Percentiles rank a stretch among this genome's conserved stretches.
Conservation (phyloP, 73 alveolate genomes). For the Uronychia binucleata region DNA sequence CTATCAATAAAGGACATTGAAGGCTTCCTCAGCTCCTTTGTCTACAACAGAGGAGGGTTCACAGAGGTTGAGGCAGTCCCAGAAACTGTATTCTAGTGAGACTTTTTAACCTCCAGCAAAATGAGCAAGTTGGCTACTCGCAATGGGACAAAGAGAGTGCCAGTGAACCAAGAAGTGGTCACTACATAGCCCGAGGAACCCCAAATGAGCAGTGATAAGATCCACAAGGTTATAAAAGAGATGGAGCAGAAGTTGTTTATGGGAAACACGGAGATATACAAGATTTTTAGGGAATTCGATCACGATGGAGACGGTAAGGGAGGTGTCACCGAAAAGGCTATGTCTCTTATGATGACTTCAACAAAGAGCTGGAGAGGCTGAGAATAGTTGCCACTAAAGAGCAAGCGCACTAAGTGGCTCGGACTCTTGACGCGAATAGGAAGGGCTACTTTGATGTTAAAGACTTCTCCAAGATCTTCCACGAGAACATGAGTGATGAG, state of each 20-base stretch:
- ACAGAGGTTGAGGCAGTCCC: constrained; percentile 44
- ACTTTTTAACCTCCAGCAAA: constrained; percentile 14
- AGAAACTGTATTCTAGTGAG: constrained; percentile 26
- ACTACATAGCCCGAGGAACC: constrained; percentile 3
- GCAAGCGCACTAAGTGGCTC: constrained; percentile 24
- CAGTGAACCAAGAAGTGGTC: constrained; percentile 7
- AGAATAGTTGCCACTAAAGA: constrained; percentile 21
- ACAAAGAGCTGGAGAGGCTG: constrained; percentile 18
- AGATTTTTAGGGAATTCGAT: constrained; percentile 45
- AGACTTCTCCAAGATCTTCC: constrained; percentile 29
- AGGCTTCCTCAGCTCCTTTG: constrained; percentile 54
- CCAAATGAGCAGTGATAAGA: constrained; percentile 14
- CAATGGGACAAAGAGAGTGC: constrained; percentile 36
- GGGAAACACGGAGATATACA: constrained; percentile 28
- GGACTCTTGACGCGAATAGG: constrained; percentile 29
- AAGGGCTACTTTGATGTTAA: constrained; percentile 61
- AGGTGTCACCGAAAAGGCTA: not conserved
- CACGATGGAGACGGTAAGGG: constrained; percentile 56
- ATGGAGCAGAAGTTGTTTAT: constrained; percentile 50
- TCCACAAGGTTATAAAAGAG: constrained; percentile 40
- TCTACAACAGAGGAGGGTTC: constrained; percentile 50
- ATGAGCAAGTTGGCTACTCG: constrained; percentile 1
- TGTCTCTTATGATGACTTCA: constrained; percentile 66
- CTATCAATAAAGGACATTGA: constrained; percentile 47
- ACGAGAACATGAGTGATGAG: constrained; percentile 23